Conservation (phyloP, 139 green algal genomes). For the Spirogloea muscicola region DNA sequence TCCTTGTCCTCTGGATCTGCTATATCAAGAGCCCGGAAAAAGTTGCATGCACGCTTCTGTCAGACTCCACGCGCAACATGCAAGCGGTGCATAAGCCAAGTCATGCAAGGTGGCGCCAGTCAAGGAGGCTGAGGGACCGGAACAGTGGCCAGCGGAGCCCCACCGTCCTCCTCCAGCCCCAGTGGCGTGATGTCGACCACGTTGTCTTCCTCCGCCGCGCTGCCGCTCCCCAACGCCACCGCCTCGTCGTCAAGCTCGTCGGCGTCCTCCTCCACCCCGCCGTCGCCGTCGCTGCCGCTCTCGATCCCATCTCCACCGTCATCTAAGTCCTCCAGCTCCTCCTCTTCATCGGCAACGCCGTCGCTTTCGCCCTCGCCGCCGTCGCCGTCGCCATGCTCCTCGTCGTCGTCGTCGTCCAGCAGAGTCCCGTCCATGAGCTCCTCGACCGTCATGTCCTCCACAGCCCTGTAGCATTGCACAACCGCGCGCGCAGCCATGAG, state of each 20-base stretch:
- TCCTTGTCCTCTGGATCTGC: neutral
- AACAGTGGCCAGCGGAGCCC: too few relatives aligned
- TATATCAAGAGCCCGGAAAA: too few relatives aligned
- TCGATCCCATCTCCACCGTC: constrained; percentile 25
- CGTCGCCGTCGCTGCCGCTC: constrained; percentile 9
- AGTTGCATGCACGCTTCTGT: too few relatives aligned
- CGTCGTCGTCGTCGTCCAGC: constrained; percentile 31
- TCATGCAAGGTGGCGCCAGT: too few relatives aligned
- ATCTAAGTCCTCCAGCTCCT: constrained; percentile 29
- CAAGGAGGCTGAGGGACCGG: too few relatives aligned
- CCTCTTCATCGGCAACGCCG: constrained; percentile 29
- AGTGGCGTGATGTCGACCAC: constrained; percentile 11
- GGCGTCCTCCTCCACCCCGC: neutral
- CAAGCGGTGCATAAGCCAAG: too few relatives aligned
- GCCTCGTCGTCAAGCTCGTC: constrained; percentile 15
- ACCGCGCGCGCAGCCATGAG: neutral
- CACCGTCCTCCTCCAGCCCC: constrained; percentile 22
- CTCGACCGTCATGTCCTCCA: constrained; percentile 51
- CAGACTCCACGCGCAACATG: too few relatives aligned
- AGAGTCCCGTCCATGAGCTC: constrained; percentile 46
- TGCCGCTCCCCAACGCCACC: neutral
- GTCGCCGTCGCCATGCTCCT: constrained; percentile 34
- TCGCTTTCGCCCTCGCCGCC: constrained; percentile 20
- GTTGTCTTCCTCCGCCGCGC: constrained; percentile 12
- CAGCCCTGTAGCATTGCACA: neutral